Evolutionary conservation across 176 grass and related monocot genomes (phyloP).

Genomic region (Zea mays): DNA sequence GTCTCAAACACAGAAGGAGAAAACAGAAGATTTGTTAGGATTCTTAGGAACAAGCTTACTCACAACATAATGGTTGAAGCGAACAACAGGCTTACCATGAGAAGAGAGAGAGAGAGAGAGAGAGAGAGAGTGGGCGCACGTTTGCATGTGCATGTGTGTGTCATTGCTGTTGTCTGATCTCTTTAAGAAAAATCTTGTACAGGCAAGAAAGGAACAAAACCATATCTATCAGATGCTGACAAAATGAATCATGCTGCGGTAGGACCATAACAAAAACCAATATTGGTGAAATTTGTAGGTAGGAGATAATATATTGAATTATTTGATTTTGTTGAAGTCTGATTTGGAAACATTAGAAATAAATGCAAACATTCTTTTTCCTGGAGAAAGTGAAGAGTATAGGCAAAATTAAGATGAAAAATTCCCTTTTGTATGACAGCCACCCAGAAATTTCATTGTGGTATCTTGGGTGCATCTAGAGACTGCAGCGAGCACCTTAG

Average conservation of each 20-base stretch:
- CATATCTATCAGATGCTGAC: not conserved
- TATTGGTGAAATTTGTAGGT: not conserved
- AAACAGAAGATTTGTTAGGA: not conserved
- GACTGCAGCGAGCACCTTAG: not conserved
- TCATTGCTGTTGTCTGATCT: not conserved
- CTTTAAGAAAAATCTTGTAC: not conserved
- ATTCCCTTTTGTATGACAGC: constrained; percentile 1
- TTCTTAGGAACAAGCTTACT: not conserved
- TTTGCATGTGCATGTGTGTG: not conserved
- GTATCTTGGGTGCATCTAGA: not conserved
- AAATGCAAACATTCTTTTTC: not conserved
- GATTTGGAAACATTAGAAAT: not conserved
- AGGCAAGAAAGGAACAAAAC: constrained; percentile 14
- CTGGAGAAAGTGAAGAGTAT: not conserved
- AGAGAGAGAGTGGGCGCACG: no score
- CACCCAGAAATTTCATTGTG: not conserved
- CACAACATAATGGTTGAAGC: constrained; percentile 8
- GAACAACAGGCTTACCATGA: not conserved
- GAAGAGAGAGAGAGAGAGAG: no score
- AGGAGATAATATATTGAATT: not conserved
- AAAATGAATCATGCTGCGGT: constrained; percentile 3
- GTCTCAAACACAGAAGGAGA: not conserved
- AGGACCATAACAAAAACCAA: not conserved
- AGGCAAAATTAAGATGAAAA: constrained; percentile 14
- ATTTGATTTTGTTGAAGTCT: constrained; percentile 2